A percentile compares a stretch with the other conserved stretches of the same genome.
These are phyloP conservation scores for Scheffersomyces amazonensis DNA, from an alignment of 805 yeast species.

Conservation along the genomic window DNA sequence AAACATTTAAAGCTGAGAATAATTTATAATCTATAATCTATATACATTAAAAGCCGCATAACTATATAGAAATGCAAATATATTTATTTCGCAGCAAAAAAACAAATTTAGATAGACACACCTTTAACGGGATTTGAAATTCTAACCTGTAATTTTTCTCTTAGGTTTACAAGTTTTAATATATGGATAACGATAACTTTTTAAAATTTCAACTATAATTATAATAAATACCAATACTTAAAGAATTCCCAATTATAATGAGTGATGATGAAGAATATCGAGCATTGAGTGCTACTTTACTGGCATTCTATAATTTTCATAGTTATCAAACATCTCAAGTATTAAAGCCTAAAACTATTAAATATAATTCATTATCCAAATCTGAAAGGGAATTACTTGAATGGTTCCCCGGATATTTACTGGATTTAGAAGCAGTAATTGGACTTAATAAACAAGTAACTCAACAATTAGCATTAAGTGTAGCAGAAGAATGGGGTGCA, in stretches of 20 bases:
- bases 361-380: constrained; percentile 25
- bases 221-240: no score
- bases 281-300: constrained; percentile 36
- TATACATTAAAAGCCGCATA: no score
- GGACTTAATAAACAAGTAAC: constrained; percentile 44
- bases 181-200: no score
- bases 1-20: constrained; percentile 62
- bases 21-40: constrained; percentile 9
- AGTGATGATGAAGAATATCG: constrained; percentile 28
- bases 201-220: no score
- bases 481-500: constrained; percentile 53
- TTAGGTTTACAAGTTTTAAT: no score
- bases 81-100: no score
- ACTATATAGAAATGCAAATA: no score
- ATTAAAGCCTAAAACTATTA: constrained; percentile 28
- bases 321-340: constrained; percentile 30
- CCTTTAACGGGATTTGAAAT: no score
- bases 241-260: no score
- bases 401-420: constrained; percentile 47
- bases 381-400: constrained; percentile 44
- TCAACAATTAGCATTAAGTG: constrained; percentile 35
- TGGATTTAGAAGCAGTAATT: constrained; percentile 40
- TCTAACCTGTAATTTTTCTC: no score
- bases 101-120: no score
- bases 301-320: constrained; percentile 31